Base-by-base conservation (phyloP, 176 grass and related monocot genomes). In the Triticum monococcum region DNA sequence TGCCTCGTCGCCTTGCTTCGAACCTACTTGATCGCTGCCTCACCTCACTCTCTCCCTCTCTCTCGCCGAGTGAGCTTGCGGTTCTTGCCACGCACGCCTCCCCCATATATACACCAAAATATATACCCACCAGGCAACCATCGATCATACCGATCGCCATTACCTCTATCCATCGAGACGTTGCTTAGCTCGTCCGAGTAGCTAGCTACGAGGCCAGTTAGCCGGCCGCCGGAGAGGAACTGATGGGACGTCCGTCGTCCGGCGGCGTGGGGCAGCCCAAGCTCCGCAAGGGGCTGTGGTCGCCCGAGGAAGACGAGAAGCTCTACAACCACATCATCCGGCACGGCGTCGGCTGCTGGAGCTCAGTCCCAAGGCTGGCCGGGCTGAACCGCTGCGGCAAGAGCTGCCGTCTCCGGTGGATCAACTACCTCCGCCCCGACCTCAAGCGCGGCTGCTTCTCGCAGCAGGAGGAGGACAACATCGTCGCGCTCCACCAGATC, bases 301-400 rank as follows among this genome's bases (percentile, higher is more conserved):
- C 94, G 12, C 94, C 94, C 12, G 94, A 96, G 86, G 94, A 96
- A 24, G 94, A 96, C 86, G 91, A 93, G 79, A 96, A 96, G 89
- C 88, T 96, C 45, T 96, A 93, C 91, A 96, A 93, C 77, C 94
- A 96, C 89, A 90, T 96, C 94, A 93, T 96, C 81, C 90, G 89
- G 43, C 90, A 90, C 46, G 94, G 94, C 38, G 91, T 96, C 26
- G 94, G 94, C 0, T 93, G 94, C 88, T 96, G 94, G 94, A 96
- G 94, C 87, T 90, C 94, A 28, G 94, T 96, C 25, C 91, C 94
- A 46, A 96, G 93, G 84, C 91, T 96, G 64, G 89, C 94, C 24
- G 72, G 31, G 11, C 75, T 78, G 75, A 30, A 78, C 11, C 75
- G 75, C 0, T 78, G 75, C 75, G 75, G 75, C 52, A 78, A 78